phyloP scores from a whole-genome alignment of 108 stramenopile genomes.

The Pelagomonas calceolata region DNA sequence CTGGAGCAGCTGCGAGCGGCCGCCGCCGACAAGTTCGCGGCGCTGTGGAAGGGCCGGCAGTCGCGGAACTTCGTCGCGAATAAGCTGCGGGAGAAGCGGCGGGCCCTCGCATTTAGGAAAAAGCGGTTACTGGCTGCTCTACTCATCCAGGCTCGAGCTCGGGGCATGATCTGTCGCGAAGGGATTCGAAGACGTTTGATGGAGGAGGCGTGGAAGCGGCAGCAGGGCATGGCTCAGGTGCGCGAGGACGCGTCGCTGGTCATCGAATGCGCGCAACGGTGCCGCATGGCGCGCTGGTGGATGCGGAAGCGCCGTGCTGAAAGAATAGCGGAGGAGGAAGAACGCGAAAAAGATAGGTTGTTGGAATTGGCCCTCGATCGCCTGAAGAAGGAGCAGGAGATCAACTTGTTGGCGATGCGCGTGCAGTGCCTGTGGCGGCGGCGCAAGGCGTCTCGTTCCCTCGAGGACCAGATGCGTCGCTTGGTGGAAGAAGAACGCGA shows the following conservation, averaged over 20 bases:
- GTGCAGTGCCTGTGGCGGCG: conserved; percentile 9
- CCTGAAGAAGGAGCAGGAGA: not conserved
- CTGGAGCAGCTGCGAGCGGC: not conserved
- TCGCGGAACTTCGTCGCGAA: no score
- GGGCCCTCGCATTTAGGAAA: no score
- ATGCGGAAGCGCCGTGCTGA: not conserved
- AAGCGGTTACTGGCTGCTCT: not conserved
- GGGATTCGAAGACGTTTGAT: not conserved
- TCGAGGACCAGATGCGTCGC: not conserved
- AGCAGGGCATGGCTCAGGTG: not conserved
- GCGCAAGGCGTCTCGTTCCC: not conserved
- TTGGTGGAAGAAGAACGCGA: not conserved
- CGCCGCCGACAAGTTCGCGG: not conserved
- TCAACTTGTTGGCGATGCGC: not conserved
- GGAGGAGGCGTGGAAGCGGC: not conserved
- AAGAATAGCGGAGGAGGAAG: not conserved
- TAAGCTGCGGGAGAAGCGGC: no score
- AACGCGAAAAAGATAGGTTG: not conserved
- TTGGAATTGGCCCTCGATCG: not conserved
- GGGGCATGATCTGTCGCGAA: not conserved
- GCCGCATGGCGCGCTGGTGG: not conserved
- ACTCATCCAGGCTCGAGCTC: not conserved
- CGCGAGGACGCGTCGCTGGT: not conserved
- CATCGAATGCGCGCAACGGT: not conserved
- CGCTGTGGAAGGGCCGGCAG: not conserved